phyloP scores from a whole-genome alignment of 1,139 yeast genomes.

The Arxiozyma bovina region DNA sequence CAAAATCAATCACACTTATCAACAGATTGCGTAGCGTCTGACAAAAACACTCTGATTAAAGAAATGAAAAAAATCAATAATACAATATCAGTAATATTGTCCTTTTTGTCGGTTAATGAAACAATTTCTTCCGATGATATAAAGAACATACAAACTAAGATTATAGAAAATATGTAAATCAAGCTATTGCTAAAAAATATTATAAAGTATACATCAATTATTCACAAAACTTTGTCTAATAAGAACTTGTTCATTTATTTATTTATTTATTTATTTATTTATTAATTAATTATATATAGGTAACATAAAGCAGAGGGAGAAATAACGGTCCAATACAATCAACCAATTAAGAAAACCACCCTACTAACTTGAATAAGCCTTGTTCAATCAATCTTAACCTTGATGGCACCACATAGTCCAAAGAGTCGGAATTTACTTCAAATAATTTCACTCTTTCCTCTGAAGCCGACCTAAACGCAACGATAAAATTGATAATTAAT shows the following conservation, averaged over 20 bases:
- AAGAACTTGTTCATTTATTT: too few species aligned
- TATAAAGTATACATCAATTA: background rate
- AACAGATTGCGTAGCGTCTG: background rate
- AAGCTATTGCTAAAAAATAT: background rate
- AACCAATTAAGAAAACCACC: constrained; percentile 13
- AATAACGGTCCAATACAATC: background rate
- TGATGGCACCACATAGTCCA: constrained; percentile 3
- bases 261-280: too few species aligned
- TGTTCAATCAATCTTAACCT: constrained; percentile 24
- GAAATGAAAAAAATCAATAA: constrained; percentile 21
- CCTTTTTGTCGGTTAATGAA: constrained; percentile 1
- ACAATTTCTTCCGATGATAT: constrained; percentile 11
- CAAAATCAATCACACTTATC: background rate
- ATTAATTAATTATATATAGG: too few species aligned
- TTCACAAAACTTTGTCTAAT: background rate
- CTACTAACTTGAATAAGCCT: constrained; percentile 29
- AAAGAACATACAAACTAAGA: constrained; percentile 20
- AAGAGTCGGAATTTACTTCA: background rate
- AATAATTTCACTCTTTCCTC: constrained; percentile 9
- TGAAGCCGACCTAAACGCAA: constrained; percentile 49
- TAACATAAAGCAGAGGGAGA: background rate
- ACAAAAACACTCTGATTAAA: constrained; percentile 5
- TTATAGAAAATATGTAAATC: constrained; percentile 8
- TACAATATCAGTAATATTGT: constrained; percentile 16
- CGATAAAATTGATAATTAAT: constrained; percentile 60